Conservation (phyloP, 75 land plant genomes). For the Cupressus sempervirens region DNA sequence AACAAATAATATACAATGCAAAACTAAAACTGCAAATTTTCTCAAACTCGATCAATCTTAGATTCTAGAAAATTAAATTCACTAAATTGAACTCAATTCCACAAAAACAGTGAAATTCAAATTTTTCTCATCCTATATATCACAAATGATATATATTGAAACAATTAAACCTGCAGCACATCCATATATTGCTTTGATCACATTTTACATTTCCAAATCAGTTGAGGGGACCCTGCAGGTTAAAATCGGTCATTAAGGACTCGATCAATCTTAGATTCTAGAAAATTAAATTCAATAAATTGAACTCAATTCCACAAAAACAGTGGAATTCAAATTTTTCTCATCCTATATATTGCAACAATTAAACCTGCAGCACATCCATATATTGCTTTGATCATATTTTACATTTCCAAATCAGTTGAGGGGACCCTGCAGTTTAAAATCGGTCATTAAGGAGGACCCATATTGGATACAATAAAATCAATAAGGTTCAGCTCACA, state of each 20-base stretch:
- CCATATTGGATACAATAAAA: too few relatives aligned
- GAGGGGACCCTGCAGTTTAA: not conserved
- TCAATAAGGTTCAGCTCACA: too few relatives aligned
- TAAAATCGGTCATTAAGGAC: too few relatives aligned
- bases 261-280: not conserved
- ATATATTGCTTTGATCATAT: not conserved
- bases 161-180: not conserved
- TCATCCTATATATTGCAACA: not conserved
- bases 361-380: not conserved
- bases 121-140: not conserved
- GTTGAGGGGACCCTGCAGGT: not conserved
- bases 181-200: not conserved
- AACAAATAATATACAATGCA: not conserved
- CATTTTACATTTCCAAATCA: not conserved
- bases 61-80: not conserved
- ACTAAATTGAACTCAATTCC: not conserved
- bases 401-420: not conserved
- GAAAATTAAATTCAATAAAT: not conserved
- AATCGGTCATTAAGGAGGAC: not conserved
- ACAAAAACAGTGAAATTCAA: not conserved
- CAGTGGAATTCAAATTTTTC: not conserved
- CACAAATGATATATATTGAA: not conserved
- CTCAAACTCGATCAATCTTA: not conserved
- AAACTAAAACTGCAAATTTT: not conserved
- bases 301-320: not conserved